A percentile compares a stretch with the other conserved stretches of the same genome.
Evolutionary conservation across 768 basidiomycete genomes (phyloP).

Genomic region (Rhodotorula babjevae): DNA sequence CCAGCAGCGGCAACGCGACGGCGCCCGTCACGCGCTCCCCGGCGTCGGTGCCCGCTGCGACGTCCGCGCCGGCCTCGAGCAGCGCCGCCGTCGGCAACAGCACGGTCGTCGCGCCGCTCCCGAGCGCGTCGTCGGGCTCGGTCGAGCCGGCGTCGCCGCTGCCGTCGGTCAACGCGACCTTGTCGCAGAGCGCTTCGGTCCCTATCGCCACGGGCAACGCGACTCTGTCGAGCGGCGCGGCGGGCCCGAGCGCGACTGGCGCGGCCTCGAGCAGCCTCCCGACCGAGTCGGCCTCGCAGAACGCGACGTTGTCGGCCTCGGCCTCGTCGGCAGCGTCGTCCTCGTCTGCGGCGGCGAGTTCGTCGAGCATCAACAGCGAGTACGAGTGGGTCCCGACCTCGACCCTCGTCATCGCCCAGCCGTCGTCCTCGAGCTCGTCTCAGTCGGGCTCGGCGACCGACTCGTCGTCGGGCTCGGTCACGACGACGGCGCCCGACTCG

Average conservation of each 20-base stretch:
- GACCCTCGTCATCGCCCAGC: slow-evolving; percentile 34
- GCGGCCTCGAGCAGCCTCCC: too few relatives aligned
- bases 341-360: neutral
- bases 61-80: neutral
- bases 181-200: neutral
- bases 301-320: neutral
- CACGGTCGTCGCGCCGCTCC: neutral
- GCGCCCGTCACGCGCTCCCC: neutral
- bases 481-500: neutral
- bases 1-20: neutral
- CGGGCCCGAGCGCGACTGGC: neutral
- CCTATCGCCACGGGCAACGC: neutral
- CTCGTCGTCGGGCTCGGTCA: neutral
- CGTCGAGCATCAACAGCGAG: slow-evolving; percentile 2
- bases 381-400: slow-evolving; percentile 42
- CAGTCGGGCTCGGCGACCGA: slow-evolving; percentile 1
- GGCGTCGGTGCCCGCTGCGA: neutral
- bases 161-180: neutral
- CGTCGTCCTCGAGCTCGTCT: slow-evolving; percentile 18
- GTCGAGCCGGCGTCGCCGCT: neutral
- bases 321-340: neutral
- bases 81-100: neutral
- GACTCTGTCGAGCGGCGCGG: neutral
- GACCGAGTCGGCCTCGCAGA: neutral
- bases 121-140: neutral